phyloP scores from a whole-genome alignment of 2,329 filamentous ascomycete genomes.

The Verticillium nonalfalfae region DNA sequence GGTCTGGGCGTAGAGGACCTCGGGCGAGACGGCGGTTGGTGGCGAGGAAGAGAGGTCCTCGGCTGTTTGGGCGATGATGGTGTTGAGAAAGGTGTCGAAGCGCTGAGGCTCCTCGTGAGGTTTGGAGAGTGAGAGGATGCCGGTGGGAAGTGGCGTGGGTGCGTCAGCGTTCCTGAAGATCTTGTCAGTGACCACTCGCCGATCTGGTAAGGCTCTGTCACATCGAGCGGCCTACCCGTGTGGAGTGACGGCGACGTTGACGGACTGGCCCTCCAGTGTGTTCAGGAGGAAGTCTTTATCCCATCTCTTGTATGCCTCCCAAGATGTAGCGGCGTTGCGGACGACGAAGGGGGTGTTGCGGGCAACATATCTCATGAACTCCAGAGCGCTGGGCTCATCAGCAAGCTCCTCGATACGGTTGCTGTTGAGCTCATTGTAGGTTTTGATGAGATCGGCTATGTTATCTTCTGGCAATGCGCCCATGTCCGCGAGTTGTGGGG shows the following conservation, averaged over 20 bases:
- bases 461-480: conserved; percentile 23
- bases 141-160: conserved; percentile 33
- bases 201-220: background rate
- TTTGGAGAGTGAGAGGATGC: conserved; percentile 56
- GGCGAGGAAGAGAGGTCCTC: conserved; percentile 18
- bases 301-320: conserved; percentile 61
- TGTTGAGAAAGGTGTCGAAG: conserved; percentile 57
- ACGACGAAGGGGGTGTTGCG: conserved; percentile 71
- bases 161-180: conserved; percentile 40
- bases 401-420: conserved; percentile 52
- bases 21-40: conserved; percentile 17
- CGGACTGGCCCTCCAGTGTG: conserved; percentile 45
- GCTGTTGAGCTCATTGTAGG: conserved; percentile 69
- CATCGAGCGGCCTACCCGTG: conserved; percentile 41
- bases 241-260: conserved; percentile 77
- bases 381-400: conserved; percentile 63
- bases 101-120: conserved; percentile 60
- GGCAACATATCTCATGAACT: conserved; percentile 74
- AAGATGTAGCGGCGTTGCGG: conserved; percentile 53
- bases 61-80: conserved; percentile 45
- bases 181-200: conserved; percentile 1
- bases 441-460: conserved; percentile 51
- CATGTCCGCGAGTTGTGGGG: background rate
- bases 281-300: conserved; percentile 50
- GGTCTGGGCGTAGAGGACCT: conserved; percentile 69